These are phyloP conservation scores for Ascocoryne sarcoides DNA, from an alignment of 2,329 filamentous ascomycete genomes.

Conservation along the genomic window DNA sequence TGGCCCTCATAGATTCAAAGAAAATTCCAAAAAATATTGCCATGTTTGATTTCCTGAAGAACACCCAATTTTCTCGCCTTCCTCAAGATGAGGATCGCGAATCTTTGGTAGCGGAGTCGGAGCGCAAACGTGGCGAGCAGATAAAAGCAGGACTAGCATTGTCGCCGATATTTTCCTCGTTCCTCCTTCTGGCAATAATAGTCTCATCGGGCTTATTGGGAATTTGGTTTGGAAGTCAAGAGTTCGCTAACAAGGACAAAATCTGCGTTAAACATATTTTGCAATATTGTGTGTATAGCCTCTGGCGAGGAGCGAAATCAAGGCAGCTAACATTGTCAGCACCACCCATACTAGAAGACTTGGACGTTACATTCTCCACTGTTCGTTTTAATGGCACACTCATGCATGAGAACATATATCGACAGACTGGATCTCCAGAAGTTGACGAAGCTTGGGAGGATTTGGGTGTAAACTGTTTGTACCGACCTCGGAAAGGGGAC, in stretches of 20 bases:
- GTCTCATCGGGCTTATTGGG: neutral
- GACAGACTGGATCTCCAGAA: conserved; percentile 34
- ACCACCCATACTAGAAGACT: conserved; percentile 31
- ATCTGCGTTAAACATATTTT: neutral
- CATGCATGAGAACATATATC: conserved; percentile 39
- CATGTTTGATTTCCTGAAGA: neutral
- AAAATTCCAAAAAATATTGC: too few relatives aligned
- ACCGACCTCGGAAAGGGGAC: neutral
- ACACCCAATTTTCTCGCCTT: neutral
- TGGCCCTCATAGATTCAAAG: neutral
- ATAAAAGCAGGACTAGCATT: neutral
- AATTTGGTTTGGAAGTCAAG: neutral
- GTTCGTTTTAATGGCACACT: conserved; percentile 41
- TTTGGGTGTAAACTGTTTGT: conserved; percentile 39
- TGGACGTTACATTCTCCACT: conserved; percentile 33
- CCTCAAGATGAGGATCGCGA: neutral
- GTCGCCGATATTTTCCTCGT: neutral
- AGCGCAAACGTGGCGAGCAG: neutral
- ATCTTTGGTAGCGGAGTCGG: neutral
- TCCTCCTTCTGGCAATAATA: neutral
- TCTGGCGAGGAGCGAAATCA: neutral
- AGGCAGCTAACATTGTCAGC: neutral
- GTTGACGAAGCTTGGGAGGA: conserved; percentile 42
- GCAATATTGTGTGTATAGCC: neutral
- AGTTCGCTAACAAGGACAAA: neutral